Evolutionary conservation across 2,329 filamentous ascomycete species (phyloP), one percentile per base, ranked within the genome.

Genomic region (Aureobasidium sp.): DNA sequence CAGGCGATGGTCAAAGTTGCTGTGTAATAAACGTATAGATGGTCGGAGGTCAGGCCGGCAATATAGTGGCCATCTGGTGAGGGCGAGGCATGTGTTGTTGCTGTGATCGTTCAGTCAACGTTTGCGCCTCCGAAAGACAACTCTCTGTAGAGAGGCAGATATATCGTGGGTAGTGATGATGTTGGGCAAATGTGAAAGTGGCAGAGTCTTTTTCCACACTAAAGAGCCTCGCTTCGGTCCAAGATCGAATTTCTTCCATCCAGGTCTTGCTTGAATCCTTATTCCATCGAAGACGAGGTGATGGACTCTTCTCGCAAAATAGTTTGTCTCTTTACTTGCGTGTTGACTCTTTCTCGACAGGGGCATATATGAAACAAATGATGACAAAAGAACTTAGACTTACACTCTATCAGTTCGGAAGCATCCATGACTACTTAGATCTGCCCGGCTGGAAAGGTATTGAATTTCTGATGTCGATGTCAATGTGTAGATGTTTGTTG

Each of bases 11-110:
- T 58, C 30, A 74, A 63, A n/a, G 1, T 74, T 72, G 45, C 63
- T 62, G 74, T 69, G 47, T 70, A 73, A 64, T 73, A 75, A 59
- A 78, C 70, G 37, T 76, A 71, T 29, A 78, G 70, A 58, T 74
- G 72, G 36, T 71, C 66, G 64, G 69, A 68, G 7, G 67, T 69
- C 55, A 78, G 70, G 32, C 69, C 71, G 32, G 76, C 76, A 39
- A 75, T 68, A 66, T 76, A 71, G 5, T 69, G 66, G 57, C 71
- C 74, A 62, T 73, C 69, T 4, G 74, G 74, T 7, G 75, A 78
- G 0, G 71, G 67, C n/a, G 75, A 67, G 3, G 75, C 69, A 52
- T 66, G 65, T 29, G 66, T 64, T 25, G 59, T 62, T 25, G 66
- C 68, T 70, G 42, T 11, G 10, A 27, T 15, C 1, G 21, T 21